Base-by-base conservation (phyloP, 768 basidiomycete species). In the Termitomyces sp. region DNA sequence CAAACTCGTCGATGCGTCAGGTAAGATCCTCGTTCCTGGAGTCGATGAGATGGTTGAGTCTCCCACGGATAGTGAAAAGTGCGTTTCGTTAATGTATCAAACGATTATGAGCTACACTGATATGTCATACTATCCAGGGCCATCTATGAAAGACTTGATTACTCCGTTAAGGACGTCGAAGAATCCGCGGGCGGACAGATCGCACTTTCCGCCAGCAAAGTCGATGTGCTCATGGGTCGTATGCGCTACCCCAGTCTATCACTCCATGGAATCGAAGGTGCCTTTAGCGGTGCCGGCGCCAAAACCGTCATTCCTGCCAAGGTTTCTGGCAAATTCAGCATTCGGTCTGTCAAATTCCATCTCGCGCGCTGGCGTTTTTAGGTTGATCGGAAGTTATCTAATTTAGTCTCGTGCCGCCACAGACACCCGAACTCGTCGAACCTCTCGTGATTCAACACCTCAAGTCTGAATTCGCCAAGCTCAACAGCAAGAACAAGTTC, bases 281-380 rank as follows among this genome's bases (percentile, higher is more conserved):
- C 94, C 1, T 97, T 95, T 76, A 91, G 82, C 54, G 85, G 83
- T 0, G 79, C 82, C 0, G 92, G 91, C 2, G 83, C 80, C 19
- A 94, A 93, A 82, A 98, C 95, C 0, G 95, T 98, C 65, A 98
- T 98, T 56, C 95, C 95, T 0, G 92, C 93, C 32, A 85, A 86
- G 57, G 91, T 89, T 10, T 70, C 81, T 35, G 94, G 94, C 43
- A 97, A 97, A 72, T 98, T 97, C 78, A 94, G 92, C 65, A 90
- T 98, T 70, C 89, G 95, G 77, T 88, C 70, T 28, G 80, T 52
- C 30, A 3, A 25, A 28, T 28, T 37, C 2, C 11, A 8, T 17
- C 14, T 5, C 10, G 17, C 12, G 5, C 21, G 1, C 12, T 23
- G 32, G 2, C 4, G 11, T 34, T 44, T 5, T 23, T 23, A 16